Conservation (phyloP, 192 early-diverging fungal genomes). For the Backusella sp. region DNA sequence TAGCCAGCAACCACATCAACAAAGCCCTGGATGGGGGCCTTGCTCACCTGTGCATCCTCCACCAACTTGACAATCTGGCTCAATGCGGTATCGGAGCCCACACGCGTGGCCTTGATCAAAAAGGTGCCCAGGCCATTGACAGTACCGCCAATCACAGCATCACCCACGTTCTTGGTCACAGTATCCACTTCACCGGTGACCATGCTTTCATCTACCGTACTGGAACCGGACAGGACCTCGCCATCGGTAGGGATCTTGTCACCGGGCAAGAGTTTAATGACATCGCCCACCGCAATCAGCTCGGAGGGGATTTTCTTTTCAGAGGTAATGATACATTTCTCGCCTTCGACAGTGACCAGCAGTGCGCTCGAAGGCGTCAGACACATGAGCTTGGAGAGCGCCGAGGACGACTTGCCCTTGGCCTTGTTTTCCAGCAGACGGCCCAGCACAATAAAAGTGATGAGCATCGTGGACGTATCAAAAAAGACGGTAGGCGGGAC, state of each 20-base stretch:
- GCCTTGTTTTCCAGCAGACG: constrained; percentile 93
- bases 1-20: constrained; percentile 87
- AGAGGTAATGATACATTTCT: constrained; percentile 39
- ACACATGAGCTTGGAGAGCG: constrained; percentile 84
- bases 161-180: constrained; percentile 65
- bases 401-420: constrained; percentile 89
- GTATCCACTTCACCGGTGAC: constrained; percentile 91
- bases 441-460: constrained; percentile 91
- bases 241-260: constrained; percentile 95
- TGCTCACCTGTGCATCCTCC: constrained; percentile 88
- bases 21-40: constrained; percentile 94
- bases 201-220: constrained; percentile 92
- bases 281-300: constrained; percentile 82
- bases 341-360: constrained; percentile 36
- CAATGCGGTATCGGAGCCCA: constrained; percentile 89
- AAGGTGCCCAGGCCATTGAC: constrained; percentile 90
- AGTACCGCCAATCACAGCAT: constrained; percentile 87
- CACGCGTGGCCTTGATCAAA: constrained; percentile 78
- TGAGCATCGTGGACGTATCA: constrained; percentile 89
- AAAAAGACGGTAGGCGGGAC: constrained; percentile 82
- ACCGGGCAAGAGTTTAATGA: constrained; percentile 86
- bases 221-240: constrained; percentile 65
- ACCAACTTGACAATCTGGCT: constrained; percentile 92
- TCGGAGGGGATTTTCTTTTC: constrained; percentile 84
- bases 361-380: constrained; percentile 78